Percentiles rank a stretch among this genome's conserved stretches.
These are phyloP conservation scores for Pleurotus tuber-regium DNA, from an alignment of 768 basidiomycete genomes.

Conservation along the genomic window DNA sequence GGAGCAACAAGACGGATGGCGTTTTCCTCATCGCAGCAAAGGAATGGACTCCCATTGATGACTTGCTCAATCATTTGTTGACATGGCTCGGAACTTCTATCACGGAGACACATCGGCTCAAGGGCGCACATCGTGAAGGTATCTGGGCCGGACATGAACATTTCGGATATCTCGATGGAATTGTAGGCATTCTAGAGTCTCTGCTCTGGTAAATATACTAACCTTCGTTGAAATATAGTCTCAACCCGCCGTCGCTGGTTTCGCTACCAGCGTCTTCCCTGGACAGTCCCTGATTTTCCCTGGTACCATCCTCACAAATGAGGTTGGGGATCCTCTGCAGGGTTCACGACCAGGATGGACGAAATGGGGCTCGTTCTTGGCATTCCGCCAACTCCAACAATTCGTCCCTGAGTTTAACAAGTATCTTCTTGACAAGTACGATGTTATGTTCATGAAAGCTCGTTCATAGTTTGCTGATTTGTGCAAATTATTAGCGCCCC, in stretches of 20 bases:
- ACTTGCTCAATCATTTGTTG: background rate
- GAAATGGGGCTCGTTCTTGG: constrained; percentile 9
- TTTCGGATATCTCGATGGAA: constrained; percentile 6
- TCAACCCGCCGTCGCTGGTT: constrained; percentile 7
- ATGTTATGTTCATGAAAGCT: background rate
- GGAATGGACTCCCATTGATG: constrained; percentile 2
- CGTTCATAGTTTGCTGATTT: background rate
- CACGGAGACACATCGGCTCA: background rate
- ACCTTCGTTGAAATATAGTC: background rate
- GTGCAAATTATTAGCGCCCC: background rate
- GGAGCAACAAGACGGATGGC: background rate
- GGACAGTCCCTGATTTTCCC: constrained; percentile 2
- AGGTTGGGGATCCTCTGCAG: constrained; percentile 3
- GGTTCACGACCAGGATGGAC: constrained; percentile 1
- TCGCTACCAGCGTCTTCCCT: background rate
- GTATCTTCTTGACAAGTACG: constrained; percentile 1
- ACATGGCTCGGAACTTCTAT: background rate
- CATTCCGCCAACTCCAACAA: constrained; percentile 5
- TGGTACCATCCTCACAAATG: constrained; percentile 1
- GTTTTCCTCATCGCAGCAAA: constrained; percentile 5
- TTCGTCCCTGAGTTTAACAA: constrained; percentile 2
- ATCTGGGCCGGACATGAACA: background rate
- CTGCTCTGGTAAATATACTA: background rate
- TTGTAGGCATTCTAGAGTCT: background rate
- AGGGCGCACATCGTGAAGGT: background rate